Conservation (phyloP, 345 rosid species). For the Salix caprea region DNA sequence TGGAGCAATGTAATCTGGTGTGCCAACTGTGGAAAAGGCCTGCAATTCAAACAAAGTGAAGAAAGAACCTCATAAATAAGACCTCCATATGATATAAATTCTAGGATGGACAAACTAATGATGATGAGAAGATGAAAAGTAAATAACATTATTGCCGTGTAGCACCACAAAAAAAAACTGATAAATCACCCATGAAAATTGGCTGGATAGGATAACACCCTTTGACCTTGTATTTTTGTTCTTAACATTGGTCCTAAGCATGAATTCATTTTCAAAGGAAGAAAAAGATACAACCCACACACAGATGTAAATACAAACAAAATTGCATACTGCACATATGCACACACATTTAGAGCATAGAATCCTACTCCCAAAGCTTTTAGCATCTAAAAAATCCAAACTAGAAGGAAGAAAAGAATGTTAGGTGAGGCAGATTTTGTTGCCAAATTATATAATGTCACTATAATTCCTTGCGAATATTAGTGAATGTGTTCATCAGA, state of each 20-base stretch:
- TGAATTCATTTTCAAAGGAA: background rate
- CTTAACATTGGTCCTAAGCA: background rate
- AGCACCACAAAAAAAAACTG: background rate
- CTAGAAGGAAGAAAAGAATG: no score
- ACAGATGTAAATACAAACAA: no score
- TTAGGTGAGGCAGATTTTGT: background rate
- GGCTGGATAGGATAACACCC: background rate
- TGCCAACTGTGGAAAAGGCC: slow-evolving; percentile 93
- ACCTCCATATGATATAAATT: background rate
- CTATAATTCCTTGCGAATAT: background rate
- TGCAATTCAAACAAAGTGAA: slow-evolving; percentile 29
- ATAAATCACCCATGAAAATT: background rate
- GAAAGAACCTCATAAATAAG: background rate
- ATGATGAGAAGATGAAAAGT: background rate
- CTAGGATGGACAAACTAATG: background rate
- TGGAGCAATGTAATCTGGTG: slow-evolving; percentile 97
- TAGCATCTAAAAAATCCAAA: no score
- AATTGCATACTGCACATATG: background rate
- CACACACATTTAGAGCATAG: background rate
- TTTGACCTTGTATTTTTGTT: background rate
- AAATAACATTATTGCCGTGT: background rate
- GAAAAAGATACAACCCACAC: background rate
- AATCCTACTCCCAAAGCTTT: background rate
- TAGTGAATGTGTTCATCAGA: background rate
- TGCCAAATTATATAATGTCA: background rate